A percentile compares a stretch with the other conserved stretches of the same genome.
These are phyloP conservation scores for Allantophomopsis cytisporea DNA, from an alignment of 2,329 filamentous ascomycete genomes.

Conservation along the genomic window DNA sequence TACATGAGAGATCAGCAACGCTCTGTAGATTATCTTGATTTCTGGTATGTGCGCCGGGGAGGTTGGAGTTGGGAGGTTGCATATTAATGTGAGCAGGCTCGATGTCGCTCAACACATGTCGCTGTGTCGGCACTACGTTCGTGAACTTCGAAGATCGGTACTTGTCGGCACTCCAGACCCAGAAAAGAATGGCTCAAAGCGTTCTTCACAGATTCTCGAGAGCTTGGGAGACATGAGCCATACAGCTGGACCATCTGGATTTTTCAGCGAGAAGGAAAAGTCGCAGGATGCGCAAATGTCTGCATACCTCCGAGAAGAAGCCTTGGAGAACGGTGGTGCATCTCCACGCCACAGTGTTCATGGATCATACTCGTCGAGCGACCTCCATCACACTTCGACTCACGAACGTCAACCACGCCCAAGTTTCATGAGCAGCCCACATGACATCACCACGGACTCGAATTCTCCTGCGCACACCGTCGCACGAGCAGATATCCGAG, in stretches of 20 bases:
- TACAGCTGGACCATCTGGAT: conserved; percentile 46
- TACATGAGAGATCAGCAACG: conserved; percentile 99
- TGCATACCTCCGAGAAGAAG: conserved; percentile 65
- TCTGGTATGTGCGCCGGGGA: conserved; percentile 56
- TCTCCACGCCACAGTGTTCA: conserved; percentile 33
- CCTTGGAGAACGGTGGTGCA: conserved; percentile 36
- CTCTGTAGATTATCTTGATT: conserved; percentile 95
- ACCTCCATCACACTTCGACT: conserved; percentile 32
- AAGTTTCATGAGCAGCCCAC: conserved; percentile 47
- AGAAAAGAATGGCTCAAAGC: conserved; percentile 63
- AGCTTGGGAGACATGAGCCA: conserved; percentile 53
- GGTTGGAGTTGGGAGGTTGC: neutral
- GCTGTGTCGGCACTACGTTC: conserved; percentile 90
- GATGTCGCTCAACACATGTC: conserved; percentile 99
- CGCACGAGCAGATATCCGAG: conserved; percentile 76
- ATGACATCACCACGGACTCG: conserved; percentile 56
- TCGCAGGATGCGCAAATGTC: conserved; percentile 84
- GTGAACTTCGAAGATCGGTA: conserved; percentile 84
- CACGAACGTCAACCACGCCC: conserved; percentile 25
- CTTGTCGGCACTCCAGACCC: conserved; percentile 86
- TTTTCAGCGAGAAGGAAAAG: conserved; percentile 55
- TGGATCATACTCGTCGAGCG: conserved; percentile 7
- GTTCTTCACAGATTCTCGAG: conserved; percentile 71
- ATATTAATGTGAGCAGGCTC: conserved; percentile 47
- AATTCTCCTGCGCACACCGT: conserved; percentile 76